Conservation (phyloP, 1,139 yeast genomes). For the Magnusiomyces tetraspermus region DNA sequence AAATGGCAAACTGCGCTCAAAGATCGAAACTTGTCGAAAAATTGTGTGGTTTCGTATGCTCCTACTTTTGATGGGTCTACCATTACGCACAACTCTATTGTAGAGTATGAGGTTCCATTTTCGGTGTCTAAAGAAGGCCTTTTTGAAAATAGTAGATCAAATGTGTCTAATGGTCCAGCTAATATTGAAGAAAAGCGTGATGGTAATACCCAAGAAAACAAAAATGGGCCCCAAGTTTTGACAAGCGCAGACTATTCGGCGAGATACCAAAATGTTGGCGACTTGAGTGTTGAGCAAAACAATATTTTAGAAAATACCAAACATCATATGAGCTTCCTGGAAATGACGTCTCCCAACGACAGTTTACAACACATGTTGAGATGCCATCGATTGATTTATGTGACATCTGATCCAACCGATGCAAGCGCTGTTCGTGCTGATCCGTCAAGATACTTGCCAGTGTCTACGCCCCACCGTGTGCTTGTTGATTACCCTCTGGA, state of each 20-base stretch:
- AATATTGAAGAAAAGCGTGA: too few species aligned
- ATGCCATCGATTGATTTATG: constrained; percentile 28
- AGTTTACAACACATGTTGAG: constrained; percentile 25
- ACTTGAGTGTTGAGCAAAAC: not conserved
- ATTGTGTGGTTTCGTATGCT: constrained; percentile 27
- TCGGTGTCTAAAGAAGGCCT: constrained; percentile 15
- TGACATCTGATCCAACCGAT: constrained; percentile 9
- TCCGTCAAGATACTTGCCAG: not conserved
- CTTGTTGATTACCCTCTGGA: not conserved
- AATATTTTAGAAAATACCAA: constrained; percentile 15
- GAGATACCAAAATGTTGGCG: not conserved
- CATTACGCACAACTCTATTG: constrained; percentile 31
- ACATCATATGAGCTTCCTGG: constrained; percentile 21
- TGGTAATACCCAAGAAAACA: not conserved
- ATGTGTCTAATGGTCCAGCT: too few species aligned
- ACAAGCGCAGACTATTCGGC: not conserved
- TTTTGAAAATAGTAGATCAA: too few species aligned
- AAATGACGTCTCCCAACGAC: constrained; percentile 27
- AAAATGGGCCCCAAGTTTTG: not conserved
- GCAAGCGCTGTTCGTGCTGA: constrained; percentile 8
- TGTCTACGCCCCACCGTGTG: not conserved
- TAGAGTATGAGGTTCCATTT: constrained; percentile 33
- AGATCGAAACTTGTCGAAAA: constrained; percentile 29
- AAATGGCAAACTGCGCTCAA: constrained; percentile 27
- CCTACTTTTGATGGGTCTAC: constrained; percentile 25